Base-by-base conservation (phyloP, 176 grass and related monocot genomes). In the Phyllostachys edulis region DNA sequence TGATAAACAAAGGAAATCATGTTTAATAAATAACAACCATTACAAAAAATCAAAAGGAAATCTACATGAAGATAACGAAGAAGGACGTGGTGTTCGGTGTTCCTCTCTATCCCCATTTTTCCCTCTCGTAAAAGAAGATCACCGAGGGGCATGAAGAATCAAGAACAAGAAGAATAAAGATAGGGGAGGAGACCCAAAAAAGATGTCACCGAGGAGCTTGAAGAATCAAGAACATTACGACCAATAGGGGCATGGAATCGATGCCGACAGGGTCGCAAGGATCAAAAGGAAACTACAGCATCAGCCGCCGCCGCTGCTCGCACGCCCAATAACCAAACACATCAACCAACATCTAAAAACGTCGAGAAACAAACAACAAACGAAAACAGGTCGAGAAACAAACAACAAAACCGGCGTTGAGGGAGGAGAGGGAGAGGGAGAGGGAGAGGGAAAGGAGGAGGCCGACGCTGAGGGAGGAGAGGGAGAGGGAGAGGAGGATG, bases 141-240 rank as follows among this genome's bases (percentile, higher is more conserved):
- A 39, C 17, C 14, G 27, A 60, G 13, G 41, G n/a, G n/a, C n/a
- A n/a, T n/a, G n/a, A n/a, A n/a, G n/a, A n/a, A n/a, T n/a, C n/a
- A n/a, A n/a, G n/a, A n/a, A n/a, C n/a, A n/a, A n/a, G n/a, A n/a
- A n/a, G n/a, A n/a, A n/a, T n/a, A n/a, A n/a, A n/a, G n/a, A n/a
- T n/a, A 81, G 42, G 17, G 24, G 57, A 50, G 5, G 75, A 63
- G 44, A 71, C 17, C 23, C n/a, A 69, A 75, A 37, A 82, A 39
- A 69, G 45, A 85, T 52, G 29, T 37, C 17, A 67, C 62, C 21
- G 29, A 36, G n/a, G n/a, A n/a, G n/a, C n/a, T n/a, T n/a, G n/a
- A 20, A 77, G 75, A 85, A 74, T 23, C 87, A n/a, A n/a, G n/a
- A n/a, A 85, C 69, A 69, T 85, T 80, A 17, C 69, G 76, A 85